Conservation (phyloP, 768 basidiomycete species). For the Phallus indusiatus region DNA sequence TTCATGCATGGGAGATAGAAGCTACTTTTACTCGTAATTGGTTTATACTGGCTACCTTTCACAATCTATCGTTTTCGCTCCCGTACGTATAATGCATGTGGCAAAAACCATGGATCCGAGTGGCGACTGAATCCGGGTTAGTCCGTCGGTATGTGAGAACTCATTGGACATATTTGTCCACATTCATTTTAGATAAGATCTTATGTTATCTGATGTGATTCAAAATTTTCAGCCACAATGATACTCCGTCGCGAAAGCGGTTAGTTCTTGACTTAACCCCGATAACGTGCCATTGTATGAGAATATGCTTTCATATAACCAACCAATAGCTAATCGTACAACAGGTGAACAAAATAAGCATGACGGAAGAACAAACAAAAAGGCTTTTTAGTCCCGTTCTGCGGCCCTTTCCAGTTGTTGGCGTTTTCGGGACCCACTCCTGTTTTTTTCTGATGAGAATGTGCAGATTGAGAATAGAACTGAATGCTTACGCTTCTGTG, state of each 20-base stretch:
- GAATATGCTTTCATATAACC: too few species aligned
- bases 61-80: background rate
- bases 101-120: background rate
- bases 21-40: background rate
- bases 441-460: background rate
- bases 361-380: background rate
- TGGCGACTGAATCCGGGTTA: background rate
- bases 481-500: conserved; percentile 50
- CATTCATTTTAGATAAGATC: background rate
- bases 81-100: background rate
- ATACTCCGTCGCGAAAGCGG: background rate
- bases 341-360: background rate
- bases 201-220: background rate
- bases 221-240: background rate
- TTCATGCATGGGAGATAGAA: background rate
- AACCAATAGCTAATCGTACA: background rate
- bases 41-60: too few species aligned
- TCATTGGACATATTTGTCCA: background rate
- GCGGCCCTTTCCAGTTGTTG: conserved; percentile 42
- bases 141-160: background rate
- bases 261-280: background rate
- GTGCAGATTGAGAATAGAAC: background rate
- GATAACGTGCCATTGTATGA: too few species aligned
- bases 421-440: too few species aligned
- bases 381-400: conserved; percentile 25